Conservation (phyloP, 2,329 filamentous ascomycete species). For the Aspergillus sp. region DNA sequence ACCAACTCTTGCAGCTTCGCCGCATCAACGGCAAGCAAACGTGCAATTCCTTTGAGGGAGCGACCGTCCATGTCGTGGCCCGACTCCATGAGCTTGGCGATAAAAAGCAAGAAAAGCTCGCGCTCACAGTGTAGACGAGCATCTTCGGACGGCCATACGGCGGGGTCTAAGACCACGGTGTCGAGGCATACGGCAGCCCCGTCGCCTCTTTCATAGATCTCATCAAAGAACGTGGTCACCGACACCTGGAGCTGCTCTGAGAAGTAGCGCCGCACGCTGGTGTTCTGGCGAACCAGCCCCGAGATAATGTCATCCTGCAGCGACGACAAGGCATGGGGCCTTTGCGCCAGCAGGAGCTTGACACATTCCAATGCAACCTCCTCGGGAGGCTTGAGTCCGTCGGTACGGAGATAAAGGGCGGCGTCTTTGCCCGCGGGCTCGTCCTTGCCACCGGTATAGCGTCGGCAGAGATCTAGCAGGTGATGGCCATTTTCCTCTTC, state of each 20-base stretch:
- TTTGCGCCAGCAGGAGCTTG: constrained; percentile 45
- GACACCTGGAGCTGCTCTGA: constrained; percentile 46
- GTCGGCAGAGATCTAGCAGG: constrained; percentile 47
- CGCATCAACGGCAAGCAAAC: constrained; percentile 59
- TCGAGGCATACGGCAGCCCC: constrained; percentile 50
- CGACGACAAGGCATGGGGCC: constrained; percentile 38
- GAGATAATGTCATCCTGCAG: constrained; percentile 51
- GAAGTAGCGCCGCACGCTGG: constrained; percentile 46
- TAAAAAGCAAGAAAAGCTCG: constrained; percentile 63
- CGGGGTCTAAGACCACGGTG: constrained; percentile 48
- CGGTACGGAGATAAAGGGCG: constrained; percentile 44
- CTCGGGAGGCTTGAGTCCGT: constrained; percentile 47
- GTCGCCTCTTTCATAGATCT: constrained; percentile 52
- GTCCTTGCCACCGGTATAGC: constrained; percentile 45
- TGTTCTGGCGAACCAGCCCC: constrained; percentile 47
- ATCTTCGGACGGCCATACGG: constrained; percentile 48
- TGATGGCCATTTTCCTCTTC: constrained; percentile 47
- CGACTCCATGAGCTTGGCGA: constrained; percentile 88
- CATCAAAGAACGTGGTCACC: constrained; percentile 51
- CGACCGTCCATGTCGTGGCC: constrained; percentile 71
- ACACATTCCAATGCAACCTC: constrained; percentile 47
- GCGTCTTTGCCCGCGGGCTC: constrained; percentile 49
- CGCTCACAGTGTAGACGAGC: constrained; percentile 48
- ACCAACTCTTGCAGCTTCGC: constrained; percentile 49
- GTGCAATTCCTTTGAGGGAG: constrained; percentile 62